phyloP scores from a whole-genome alignment of 768 basidiomycete genomes.

The Pleurotus pulmonarius region DNA sequence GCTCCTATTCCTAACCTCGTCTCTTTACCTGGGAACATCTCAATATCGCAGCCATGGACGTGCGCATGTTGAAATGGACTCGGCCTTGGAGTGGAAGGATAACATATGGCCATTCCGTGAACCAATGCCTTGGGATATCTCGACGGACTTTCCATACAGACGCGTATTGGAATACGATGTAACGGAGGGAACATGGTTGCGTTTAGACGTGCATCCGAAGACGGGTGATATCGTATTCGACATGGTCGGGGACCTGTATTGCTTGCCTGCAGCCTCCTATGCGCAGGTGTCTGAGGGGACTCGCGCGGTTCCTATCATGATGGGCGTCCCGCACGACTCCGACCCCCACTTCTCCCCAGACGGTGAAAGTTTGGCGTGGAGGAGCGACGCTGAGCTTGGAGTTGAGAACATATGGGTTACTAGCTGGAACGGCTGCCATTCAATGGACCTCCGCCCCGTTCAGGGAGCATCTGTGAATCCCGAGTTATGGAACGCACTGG shows the following conservation, averaged over 20 bases:
- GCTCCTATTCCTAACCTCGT: too few species aligned
- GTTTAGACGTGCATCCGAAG: slow-evolving; percentile 68
- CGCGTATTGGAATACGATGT: slow-evolving; percentile 67
- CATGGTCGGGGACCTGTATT: slow-evolving; percentile 73
- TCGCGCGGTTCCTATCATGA: slow-evolving; percentile 54
- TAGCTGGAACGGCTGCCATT: slow-evolving; percentile 62
- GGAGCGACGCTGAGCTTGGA: slow-evolving; percentile 70
- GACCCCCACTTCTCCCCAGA: slow-evolving; percentile 72
- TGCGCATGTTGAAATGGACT: slow-evolving; percentile 15
- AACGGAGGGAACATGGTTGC: slow-evolving; percentile 71
- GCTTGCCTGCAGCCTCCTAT: slow-evolving; percentile 44
- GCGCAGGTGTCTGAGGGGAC: slow-evolving; percentile 8
- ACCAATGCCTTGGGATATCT: slow-evolving; percentile 68
- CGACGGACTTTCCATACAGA: slow-evolving; percentile 69
- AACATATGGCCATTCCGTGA: slow-evolving; percentile 62
- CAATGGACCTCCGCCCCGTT: slow-evolving; percentile 47
- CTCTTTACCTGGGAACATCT: too few species aligned
- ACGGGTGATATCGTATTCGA: slow-evolving; percentile 73
- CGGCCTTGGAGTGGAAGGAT: slow-evolving; percentile 39
- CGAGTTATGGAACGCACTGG: slow-evolving; percentile 32
- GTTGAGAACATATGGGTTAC: slow-evolving; percentile 75
- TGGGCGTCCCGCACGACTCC: slow-evolving; percentile 65
- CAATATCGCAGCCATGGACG: too few species aligned
- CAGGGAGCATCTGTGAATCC: slow-evolving; percentile 12
- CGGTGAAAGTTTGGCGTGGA: slow-evolving; percentile 62